Conservation (phyloP, 2,329 filamentous ascomycete species). For the Aspergillaceae sp. region DNA sequence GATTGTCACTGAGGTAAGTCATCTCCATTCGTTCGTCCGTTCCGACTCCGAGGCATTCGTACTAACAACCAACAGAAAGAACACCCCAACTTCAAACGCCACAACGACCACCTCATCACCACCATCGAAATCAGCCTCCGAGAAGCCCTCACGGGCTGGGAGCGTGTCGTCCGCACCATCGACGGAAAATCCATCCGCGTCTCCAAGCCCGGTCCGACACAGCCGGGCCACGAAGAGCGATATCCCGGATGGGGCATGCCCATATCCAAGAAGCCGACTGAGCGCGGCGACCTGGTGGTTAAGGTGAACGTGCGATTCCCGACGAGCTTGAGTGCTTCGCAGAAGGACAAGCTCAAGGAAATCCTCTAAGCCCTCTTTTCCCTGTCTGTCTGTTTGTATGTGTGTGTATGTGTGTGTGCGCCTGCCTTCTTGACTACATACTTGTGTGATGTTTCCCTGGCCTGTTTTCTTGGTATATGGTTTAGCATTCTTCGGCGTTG, state of each 20-base stretch:
- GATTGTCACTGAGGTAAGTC: constrained; percentile 79
- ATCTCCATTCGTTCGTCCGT: neutral
- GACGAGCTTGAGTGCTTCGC: constrained; percentile 60
- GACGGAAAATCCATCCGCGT: constrained; percentile 79
- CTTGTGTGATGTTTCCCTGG: too few species aligned
- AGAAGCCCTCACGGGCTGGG: constrained; percentile 92
- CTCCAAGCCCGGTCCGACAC: constrained; percentile 73
- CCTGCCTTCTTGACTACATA: too few species aligned
- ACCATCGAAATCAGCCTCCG: constrained; percentile 78
- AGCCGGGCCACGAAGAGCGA: constrained; percentile 69
- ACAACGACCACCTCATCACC: constrained; percentile 77
- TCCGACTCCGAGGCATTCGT: neutral
- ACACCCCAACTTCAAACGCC: constrained; percentile 73
- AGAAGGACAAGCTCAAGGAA: constrained; percentile 74
- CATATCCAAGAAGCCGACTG: constrained; percentile 75
- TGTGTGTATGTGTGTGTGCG: too few species aligned
- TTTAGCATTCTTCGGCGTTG: constrained; percentile 20
- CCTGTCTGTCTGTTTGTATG: constrained; percentile 1
- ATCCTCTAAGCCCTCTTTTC: constrained; percentile 47
- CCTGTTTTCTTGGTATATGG: neutral
- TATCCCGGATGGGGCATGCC: constrained; percentile 92
- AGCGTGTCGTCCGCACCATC: constrained; percentile 82
- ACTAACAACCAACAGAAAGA: constrained; percentile 55
- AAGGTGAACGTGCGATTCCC: constrained; percentile 93
- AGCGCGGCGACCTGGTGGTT: constrained; percentile 80